Base-by-base conservation (phyloP, 805 yeast genomes). In the Hanseniaspora occidentalis region DNA sequence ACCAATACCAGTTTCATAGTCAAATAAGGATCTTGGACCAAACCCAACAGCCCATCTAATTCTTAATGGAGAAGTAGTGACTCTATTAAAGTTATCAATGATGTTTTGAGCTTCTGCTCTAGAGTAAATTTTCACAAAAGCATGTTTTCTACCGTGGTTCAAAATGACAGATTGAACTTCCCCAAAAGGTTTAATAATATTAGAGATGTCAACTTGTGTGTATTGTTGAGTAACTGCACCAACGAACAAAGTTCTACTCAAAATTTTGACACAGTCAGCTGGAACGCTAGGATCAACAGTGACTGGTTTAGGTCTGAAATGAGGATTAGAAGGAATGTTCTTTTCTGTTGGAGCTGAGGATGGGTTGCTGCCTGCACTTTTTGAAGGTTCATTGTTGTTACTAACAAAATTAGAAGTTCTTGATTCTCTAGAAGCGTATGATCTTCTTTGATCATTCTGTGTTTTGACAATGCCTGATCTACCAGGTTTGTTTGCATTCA, bases 1-100 rank as follows among this genome's bases (percentile, higher is more conserved):
- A 45, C 95, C 81, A 29, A 79, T 70, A 46, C 98, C 98, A 43
- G 79, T 79, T 54, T 79, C 88, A 61, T 92, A 92, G 61, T 92
- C 94, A 59, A 95, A 84, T 66, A 97, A 89, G 60, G 92, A 97
- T 66, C 98, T 77, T 41, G 98, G 98, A 4, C 98, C 98, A 55
- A 83, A 92, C 1, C 98, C 98, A 46, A 92, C 97, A 49, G 97
- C 98, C 98, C 98, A 92, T 57, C 96, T 73, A 4, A 94, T 84
- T 62, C 97, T 75, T 50, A 92, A 66, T 26, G 38, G 39, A 13
- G 38, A 40, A 6, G 41, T 31, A 19, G 44, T 29, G 64, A 57
- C 49, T 75, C 65, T 56, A 53, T 76, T 76, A 64, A 88, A 85
- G 33, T 77, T 73, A 31, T 72, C 67, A 43, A 85, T 71, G 11